Evolutionary conservation across 2,329 filamentous ascomycete genomes (phyloP), one percentile per base, ranked within the genome.

Genomic region (Colletotrichum sublineola): DNA sequence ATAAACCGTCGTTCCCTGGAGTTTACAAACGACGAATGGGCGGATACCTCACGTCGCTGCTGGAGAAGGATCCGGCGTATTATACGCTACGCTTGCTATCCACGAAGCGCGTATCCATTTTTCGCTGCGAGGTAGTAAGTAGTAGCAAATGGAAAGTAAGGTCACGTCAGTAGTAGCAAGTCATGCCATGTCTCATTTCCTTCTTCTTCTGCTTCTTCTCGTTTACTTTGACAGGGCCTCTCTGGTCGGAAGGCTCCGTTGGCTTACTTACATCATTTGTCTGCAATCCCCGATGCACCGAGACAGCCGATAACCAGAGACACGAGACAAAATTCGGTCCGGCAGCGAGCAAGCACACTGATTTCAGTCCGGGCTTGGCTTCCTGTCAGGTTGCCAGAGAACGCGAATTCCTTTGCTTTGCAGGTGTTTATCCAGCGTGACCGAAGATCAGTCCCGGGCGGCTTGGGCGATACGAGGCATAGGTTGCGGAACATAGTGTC

Each of bases 391-490:
- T 46, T 12, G n/a, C 31, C 40, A 31, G 58, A 31, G 57, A 57
- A 36, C 55, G 64, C 33, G 31, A 42, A 58, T 63, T 15, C 31
- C 31, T 56, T 48, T 61, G 40, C 60, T 40, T 61, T 24, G 31
- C 53, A 69, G 31, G 24, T 20, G 40, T 64, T 68, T 48, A 20
- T 33, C 50, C 3, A 40, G 31, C 38, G 50, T n/a, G 60, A 31
- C 9, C 11, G 20, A 38, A 24, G 20, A 38, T 40, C 33, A 40
- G 55, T 29, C 48, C 44, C 36, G 44, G 44, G 55, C 33, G 38
- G 62, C 36, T 55, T 44, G 24, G 50, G 38, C 70, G 60, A 69
- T 72, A 69, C 70, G 69, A 72, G 65, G 70, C 20, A 46, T 52
- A 18, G 44, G 52, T 55, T 55, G 33, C 60, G 24, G 38, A 63